Conservation (phyloP, 139 green algal genomes). For the Deuterostichococcus epilithicus region DNA sequence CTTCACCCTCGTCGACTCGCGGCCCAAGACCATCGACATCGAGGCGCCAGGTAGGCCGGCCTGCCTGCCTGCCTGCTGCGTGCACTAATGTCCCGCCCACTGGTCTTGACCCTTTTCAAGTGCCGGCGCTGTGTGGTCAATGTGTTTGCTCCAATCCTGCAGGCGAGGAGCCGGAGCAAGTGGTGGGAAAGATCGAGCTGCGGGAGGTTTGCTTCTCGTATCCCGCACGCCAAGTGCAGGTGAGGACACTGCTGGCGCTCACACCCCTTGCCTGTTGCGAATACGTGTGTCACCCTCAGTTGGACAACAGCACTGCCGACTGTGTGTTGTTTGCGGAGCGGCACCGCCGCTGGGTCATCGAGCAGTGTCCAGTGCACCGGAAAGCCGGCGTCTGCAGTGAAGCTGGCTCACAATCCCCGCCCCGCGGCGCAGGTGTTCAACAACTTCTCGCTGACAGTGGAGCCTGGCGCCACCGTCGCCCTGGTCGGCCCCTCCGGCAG, state of each 20-base stretch:
- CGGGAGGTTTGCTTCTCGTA: slow-evolving; percentile 61
- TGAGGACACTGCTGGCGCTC: too few species aligned
- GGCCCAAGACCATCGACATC: slow-evolving; percentile 54
- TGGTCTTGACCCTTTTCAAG: background rate
- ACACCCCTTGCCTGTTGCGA: too few species aligned
- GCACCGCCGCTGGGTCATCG: too few species aligned
- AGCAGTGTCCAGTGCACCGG: too few species aligned
- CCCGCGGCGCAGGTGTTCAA: slow-evolving; percentile 66
- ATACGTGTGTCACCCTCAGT: too few species aligned
- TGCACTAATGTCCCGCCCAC: background rate
- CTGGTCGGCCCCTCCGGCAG: slow-evolving; percentile 87
- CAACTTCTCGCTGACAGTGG: slow-evolving; percentile 55
- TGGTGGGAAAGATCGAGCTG: slow-evolving; percentile 35
- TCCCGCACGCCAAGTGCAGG: slow-evolving; percentile 43
- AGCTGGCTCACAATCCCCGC: too few species aligned
- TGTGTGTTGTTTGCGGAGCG: too few species aligned
- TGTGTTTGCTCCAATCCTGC: background rate
- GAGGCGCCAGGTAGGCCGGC: background rate
- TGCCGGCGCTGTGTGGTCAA: background rate
- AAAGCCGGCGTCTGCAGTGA: too few species aligned
- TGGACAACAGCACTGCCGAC: too few species aligned
- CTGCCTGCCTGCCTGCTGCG: background rate
- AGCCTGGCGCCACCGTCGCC: slow-evolving; percentile 64
- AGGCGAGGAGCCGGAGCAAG: background rate
- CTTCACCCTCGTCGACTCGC: slow-evolving; percentile 76